Percentiles rank a stretch among this genome's conserved stretches.
Evolutionary conservation across 192 early-diverging fungal species (phyloP).

Genomic region (Lobulomyces angularis): DNA sequence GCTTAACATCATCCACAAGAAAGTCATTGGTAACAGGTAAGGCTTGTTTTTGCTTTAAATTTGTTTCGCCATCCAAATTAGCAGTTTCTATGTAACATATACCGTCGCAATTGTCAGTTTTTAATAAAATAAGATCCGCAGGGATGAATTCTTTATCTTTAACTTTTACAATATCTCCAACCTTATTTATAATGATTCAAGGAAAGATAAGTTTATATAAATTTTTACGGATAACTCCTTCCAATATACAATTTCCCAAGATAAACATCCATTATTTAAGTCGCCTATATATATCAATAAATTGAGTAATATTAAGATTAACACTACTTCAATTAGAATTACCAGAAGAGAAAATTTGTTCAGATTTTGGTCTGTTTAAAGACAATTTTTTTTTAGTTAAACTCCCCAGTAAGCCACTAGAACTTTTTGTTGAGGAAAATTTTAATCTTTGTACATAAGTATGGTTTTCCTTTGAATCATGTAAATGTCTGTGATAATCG

Average conservation of each 20-base stretch:
- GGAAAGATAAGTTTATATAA: constrained; percentile 32
- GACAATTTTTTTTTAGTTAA: constrained; percentile 25
- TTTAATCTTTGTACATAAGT: too few relatives aligned
- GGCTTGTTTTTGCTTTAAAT: constrained; percentile 36
- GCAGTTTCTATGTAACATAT: constrained; percentile 78
- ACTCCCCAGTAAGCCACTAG: constrained; percentile 36
- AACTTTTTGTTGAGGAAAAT: constrained; percentile 36
- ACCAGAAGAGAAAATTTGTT: not conserved
- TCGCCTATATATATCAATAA: not conserved
- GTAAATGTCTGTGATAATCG: constrained; percentile 52
- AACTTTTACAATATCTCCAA: constrained; percentile 69
- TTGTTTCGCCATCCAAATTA: constrained; percentile 79
- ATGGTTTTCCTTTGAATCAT: constrained; percentile 50
- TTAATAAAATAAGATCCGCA: constrained; percentile 64
- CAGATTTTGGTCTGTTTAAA: constrained; percentile 18
- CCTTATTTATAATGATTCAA: too few relatives aligned
- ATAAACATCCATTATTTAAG: not conserved
- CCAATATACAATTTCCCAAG: constrained; percentile 3
- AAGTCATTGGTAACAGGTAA: not conserved
- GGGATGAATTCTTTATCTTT: constrained; percentile 69
- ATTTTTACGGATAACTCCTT: constrained; percentile 7
- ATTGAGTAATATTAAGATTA: not conserved
- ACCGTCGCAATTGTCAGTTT: constrained; percentile 57
- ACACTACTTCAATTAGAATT: not conserved
- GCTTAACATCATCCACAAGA: constrained; percentile 3